phyloP scores from a whole-genome alignment of 257 asterid species.

The Eucommia ulmoides region DNA sequence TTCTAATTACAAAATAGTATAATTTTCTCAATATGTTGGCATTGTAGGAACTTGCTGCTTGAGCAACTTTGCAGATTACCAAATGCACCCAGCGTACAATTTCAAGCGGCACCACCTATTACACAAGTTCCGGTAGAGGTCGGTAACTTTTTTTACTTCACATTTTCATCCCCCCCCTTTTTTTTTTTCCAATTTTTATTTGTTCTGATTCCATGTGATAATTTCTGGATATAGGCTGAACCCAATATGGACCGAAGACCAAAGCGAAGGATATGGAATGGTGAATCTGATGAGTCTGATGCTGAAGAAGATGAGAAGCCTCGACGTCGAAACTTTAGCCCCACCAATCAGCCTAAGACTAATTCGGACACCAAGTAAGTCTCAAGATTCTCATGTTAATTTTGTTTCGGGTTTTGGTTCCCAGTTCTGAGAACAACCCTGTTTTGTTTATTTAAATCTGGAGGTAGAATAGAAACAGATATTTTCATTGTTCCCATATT shows the following conservation, averaged over 20 bases:
- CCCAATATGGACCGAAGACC: constrained; percentile 66
- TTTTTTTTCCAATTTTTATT: constrained; percentile 4
- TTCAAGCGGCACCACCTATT: constrained; percentile 56
- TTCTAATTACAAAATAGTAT: too few species aligned
- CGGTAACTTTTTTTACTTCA: constrained; percentile 5
- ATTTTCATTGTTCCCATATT: too few species aligned
- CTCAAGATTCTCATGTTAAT: too few species aligned
- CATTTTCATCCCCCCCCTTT: not conserved
- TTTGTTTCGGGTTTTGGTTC: too few species aligned
- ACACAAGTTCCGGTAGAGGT: constrained; percentile 74
- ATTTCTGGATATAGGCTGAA: constrained; percentile 39
- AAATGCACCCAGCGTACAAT: constrained; percentile 77
- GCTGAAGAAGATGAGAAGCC: constrained; percentile 48
- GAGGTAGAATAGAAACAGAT: too few species aligned
- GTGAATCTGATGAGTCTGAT: constrained; percentile 63
- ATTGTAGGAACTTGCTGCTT: constrained; percentile 60
- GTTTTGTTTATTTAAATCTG: too few species aligned
- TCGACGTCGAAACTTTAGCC: constrained; percentile 31
- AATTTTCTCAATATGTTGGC: constrained; percentile 9
- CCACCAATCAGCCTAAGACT: too few species aligned
- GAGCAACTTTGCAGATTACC: constrained; percentile 64
- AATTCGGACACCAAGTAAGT: too few species aligned
- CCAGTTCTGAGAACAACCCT: too few species aligned
- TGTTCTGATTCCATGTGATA: constrained; percentile 9
- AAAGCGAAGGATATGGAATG: constrained; percentile 84